These are phyloP conservation scores for Dactylonectria estremocensis DNA, from an alignment of 2,329 filamentous ascomycete genomes.

Conservation along the genomic window DNA sequence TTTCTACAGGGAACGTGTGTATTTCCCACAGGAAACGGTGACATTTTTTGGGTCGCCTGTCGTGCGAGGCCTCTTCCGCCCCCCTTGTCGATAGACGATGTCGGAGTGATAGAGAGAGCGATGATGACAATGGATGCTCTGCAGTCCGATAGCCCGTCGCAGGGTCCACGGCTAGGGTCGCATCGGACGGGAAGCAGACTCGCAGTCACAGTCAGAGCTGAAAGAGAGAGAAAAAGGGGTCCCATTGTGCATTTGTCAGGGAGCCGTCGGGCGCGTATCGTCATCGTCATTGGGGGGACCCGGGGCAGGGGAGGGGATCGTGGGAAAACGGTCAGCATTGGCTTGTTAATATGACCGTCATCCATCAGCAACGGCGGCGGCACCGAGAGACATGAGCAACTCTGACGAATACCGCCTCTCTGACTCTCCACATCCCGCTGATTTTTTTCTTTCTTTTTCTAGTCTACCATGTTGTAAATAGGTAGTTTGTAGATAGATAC, in stretches of 20 bases:
- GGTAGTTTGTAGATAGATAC: too few relatives aligned
- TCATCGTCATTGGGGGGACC: not conserved
- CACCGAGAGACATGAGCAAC: too few relatives aligned
- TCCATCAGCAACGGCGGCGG: not conserved
- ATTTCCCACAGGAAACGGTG: not conserved
- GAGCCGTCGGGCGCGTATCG: not conserved
- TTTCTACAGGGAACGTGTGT: too few relatives aligned
- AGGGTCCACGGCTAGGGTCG: not conserved
- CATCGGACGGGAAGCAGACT: not conserved
- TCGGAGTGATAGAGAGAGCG: conserved; percentile 1
- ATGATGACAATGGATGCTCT: not conserved
- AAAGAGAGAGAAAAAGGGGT: not conserved
- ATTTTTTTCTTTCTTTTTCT: too few relatives aligned
- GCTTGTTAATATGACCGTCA: not conserved
- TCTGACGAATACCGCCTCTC: too few relatives aligned
- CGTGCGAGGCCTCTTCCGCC: conserved; percentile 12
- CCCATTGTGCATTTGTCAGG: not conserved
- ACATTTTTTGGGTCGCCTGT: conserved; percentile 7
- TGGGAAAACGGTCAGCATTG: not conserved
- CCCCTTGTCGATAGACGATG: conserved; percentile 7
- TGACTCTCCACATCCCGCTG: too few relatives aligned
- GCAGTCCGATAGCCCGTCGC: not conserved
- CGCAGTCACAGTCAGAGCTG: not conserved
- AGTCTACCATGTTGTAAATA: too few relatives aligned
- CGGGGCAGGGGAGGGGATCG: not conserved